These are phyloP conservation scores for Pestalotiopsis sp. DNA, from an alignment of 2,329 filamentous ascomycete genomes.

Conservation along the genomic window DNA sequence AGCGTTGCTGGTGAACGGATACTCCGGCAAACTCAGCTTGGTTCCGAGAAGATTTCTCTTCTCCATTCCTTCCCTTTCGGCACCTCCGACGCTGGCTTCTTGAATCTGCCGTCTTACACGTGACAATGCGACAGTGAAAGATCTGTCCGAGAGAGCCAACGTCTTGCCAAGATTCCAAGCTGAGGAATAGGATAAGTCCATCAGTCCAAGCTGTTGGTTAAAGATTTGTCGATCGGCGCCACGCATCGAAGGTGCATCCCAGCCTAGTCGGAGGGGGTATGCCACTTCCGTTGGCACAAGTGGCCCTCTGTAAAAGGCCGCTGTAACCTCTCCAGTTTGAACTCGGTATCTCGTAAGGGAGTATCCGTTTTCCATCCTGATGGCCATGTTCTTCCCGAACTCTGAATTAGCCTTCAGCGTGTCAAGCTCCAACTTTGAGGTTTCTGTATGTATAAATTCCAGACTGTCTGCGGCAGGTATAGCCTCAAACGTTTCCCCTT, in stretches of 20 bases:
- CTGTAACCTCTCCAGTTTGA: constrained; percentile 41
- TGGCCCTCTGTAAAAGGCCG: constrained; percentile 38
- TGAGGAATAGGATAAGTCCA: constrained; percentile 44
- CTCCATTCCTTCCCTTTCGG: not conserved
- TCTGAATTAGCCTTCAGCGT: not conserved
- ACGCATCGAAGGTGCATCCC: constrained; percentile 25
- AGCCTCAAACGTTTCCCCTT: too few species aligned
- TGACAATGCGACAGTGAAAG: constrained; percentile 18
- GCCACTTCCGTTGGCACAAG: constrained; percentile 28
- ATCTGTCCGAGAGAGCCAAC: constrained; percentile 36
- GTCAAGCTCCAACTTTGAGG: not conserved
- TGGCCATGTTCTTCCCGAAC: not conserved
- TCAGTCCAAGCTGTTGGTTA: constrained; percentile 37
- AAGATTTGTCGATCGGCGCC: constrained; percentile 39
- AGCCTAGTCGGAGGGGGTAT: not conserved
- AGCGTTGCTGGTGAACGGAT: constrained; percentile 9
- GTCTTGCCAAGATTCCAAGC: constrained; percentile 46
- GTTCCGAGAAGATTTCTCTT: not conserved
- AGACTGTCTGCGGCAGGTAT: not conserved
- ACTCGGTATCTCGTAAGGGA: constrained; percentile 34
- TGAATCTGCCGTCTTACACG: constrained; percentile 25
- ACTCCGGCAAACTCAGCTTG: not conserved
- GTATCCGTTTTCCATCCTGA: constrained; percentile 35
- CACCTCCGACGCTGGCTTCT: constrained; percentile 5
- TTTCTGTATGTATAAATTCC: not conserved